phyloP scores from a whole-genome alignment of 495 filamentous ascomycete species.

The Penicillium cosmopolitanum region DNA sequence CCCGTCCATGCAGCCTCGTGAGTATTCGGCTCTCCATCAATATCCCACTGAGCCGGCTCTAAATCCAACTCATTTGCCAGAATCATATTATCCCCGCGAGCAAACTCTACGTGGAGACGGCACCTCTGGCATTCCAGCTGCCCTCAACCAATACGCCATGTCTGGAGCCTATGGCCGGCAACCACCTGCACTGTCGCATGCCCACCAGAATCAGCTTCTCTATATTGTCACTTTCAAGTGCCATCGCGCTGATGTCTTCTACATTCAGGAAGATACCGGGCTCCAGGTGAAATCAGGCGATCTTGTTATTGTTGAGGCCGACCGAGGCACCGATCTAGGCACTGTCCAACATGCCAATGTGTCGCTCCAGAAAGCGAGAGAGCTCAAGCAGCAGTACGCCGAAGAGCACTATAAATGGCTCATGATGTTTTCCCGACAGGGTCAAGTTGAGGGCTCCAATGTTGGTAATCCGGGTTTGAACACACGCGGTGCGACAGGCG shows the following conservation, averaged over 20 bases:
- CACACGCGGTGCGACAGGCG: constrained; percentile 65
- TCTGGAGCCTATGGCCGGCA: constrained; percentile 53
- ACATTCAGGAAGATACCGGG: constrained; percentile 92
- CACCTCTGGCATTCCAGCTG: constrained; percentile 41
- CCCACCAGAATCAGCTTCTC: constrained; percentile 78
- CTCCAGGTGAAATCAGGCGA: constrained; percentile 88
- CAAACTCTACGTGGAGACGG: constrained; percentile 46
- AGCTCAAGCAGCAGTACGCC: constrained; percentile 83
- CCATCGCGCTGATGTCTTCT: constrained; percentile 91
- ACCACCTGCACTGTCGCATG: constrained; percentile 66
- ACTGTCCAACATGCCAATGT: constrained; percentile 88
- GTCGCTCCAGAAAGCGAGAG: constrained; percentile 79
- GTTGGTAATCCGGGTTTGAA: constrained; percentile 57
- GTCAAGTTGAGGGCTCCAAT: constrained; percentile 63
- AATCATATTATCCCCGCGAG: constrained; percentile 53
- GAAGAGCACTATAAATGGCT: constrained; percentile 96
- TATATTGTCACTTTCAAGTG: constrained; percentile 97
- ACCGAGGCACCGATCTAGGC: constrained; percentile 92
- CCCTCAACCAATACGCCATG: constrained; percentile 59
- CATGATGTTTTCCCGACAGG: constrained; percentile 89
- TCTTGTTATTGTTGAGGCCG: constrained; percentile 95
- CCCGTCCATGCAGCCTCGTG: constrained; percentile 18
- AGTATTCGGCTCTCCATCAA: constrained; percentile 7
- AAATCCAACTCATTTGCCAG: constrained; percentile 30
- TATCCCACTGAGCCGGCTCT: neutral